phyloP scores from a whole-genome alignment of 2,329 filamentous ascomycete genomes.

The Hypoxylon sp. region DNA sequence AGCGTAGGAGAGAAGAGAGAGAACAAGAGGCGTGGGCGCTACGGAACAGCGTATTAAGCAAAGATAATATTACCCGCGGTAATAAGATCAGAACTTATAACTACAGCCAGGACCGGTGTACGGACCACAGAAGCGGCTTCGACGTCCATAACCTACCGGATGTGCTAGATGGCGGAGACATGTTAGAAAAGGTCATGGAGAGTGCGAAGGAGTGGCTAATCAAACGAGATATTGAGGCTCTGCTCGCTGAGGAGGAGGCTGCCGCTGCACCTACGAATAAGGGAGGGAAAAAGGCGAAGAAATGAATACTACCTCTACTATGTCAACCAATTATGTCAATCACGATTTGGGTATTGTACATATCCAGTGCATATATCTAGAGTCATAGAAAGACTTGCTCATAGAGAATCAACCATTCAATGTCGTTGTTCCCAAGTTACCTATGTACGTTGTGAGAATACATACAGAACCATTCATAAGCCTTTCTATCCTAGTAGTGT shows the following conservation, averaged over 20 bases:
- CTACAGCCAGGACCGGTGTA: slow-evolving; percentile 79
- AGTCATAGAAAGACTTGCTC: background rate
- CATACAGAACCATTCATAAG: too few species aligned
- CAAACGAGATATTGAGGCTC: slow-evolving; percentile 77
- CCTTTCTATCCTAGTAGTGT: too few species aligned
- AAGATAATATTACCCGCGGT: slow-evolving; percentile 85
- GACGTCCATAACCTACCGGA: slow-evolving; percentile 85
- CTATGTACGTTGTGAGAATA: too few species aligned
- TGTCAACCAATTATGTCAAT: background rate
- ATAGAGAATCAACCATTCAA: background rate
- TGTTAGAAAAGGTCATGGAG: slow-evolving; percentile 80
- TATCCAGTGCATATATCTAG: background rate
- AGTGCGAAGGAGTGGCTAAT: slow-evolving; percentile 83
- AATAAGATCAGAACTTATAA: slow-evolving; percentile 98
- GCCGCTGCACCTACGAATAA: slow-evolving; percentile 48
- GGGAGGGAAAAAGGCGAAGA: slow-evolving; percentile 46
- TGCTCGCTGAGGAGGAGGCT: slow-evolving; percentile 74
- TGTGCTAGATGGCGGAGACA: slow-evolving; percentile 80
- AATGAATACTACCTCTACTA: slow-evolving; percentile 12
- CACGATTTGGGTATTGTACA: background rate
- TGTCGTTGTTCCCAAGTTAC: too few species aligned
- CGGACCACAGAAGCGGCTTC: slow-evolving; percentile 85
- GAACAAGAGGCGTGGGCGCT: slow-evolving; percentile 83
- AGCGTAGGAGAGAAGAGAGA: slow-evolving; percentile 81
- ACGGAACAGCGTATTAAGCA: slow-evolving; percentile 82